Evolutionary conservation across 306 rosid species (phyloP).

Genomic region (Crataegus laevigata): DNA sequence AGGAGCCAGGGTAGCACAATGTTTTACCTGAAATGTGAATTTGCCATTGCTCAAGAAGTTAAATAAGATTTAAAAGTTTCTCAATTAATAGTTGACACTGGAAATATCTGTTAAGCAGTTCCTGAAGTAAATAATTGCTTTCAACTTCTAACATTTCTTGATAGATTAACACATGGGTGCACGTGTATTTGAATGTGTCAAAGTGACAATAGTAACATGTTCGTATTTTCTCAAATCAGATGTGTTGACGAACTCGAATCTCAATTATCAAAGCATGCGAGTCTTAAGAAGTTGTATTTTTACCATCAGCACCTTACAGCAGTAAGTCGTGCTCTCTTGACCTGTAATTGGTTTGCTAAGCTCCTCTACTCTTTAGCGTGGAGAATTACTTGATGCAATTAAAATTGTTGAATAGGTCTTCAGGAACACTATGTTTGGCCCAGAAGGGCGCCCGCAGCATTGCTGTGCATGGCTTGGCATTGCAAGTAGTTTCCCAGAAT

Average conservation of each 20-base stretch:
- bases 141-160: background rate
- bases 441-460: constrained; percentile 99
- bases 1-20: background rate
- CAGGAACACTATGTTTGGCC: constrained; percentile 99
- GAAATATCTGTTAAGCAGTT: background rate
- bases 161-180: background rate
- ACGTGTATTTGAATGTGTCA: background rate
- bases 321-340: constrained; percentile 40
- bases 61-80: background rate
- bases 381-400: background rate
- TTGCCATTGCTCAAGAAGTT: too few relatives aligned
- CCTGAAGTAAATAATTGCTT: background rate
- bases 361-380: constrained; percentile 1
- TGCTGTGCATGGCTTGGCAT: constrained; percentile 99
- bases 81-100: background rate
- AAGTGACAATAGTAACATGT: constrained; percentile 4
- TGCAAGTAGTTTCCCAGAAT: constrained; percentile 98
- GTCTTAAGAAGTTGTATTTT: constrained; percentile 86
- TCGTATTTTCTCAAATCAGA: constrained; percentile 35
- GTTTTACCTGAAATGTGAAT: background rate
- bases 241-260: constrained; percentile 93
- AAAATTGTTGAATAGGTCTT: constrained; percentile 51
- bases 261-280: constrained; percentile 84
- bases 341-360: constrained; percentile 2
- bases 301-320: constrained; percentile 94